phyloP scores from a whole-genome alignment of 345 rosid species.

The Eucalyptus virginea region DNA sequence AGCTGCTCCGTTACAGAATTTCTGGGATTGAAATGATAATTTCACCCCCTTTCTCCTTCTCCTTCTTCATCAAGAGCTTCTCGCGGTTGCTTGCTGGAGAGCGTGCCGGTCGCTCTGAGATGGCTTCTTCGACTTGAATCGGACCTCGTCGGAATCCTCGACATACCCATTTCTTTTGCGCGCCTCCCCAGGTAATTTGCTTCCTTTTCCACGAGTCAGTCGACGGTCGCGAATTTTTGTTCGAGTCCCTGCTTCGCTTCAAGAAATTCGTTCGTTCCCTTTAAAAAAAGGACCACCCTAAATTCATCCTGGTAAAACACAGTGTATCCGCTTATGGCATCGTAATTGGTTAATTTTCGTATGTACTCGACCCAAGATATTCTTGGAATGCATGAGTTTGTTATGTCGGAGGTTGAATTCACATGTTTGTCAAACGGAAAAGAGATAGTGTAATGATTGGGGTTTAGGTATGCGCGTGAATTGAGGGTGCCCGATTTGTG shows the following conservation, averaged over 20 bases:
- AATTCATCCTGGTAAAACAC: not conserved
- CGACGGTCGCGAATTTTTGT: not conserved
- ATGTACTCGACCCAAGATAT: not conserved
- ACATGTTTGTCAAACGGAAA: not conserved
- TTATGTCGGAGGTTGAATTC: not conserved
- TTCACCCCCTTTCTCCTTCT: not conserved
- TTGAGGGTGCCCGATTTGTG: not conserved
- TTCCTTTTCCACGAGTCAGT: not conserved
- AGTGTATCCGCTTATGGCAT: not conserved
- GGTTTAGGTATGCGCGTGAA: not conserved
- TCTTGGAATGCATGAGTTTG: not conserved
- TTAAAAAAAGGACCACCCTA: not conserved
- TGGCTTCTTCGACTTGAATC: not conserved
- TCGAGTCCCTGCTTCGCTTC: not conserved
- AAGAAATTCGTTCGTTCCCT: not conserved
- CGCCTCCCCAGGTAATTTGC: not conserved
- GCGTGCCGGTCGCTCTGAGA: not conserved
- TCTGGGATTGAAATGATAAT: not conserved
- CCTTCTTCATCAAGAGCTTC: not conserved
- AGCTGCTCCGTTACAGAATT: not conserved
- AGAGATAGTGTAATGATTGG: not conserved
- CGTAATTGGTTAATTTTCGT: not conserved
- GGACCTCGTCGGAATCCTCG: not conserved
- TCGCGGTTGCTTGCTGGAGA: not conserved
- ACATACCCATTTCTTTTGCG: not conserved